Percentiles rank a stretch among this genome's conserved stretches.
phyloP scores from a whole-genome alignment of 345 rosid genomes.

The Chamaenerion angustifolium region DNA sequence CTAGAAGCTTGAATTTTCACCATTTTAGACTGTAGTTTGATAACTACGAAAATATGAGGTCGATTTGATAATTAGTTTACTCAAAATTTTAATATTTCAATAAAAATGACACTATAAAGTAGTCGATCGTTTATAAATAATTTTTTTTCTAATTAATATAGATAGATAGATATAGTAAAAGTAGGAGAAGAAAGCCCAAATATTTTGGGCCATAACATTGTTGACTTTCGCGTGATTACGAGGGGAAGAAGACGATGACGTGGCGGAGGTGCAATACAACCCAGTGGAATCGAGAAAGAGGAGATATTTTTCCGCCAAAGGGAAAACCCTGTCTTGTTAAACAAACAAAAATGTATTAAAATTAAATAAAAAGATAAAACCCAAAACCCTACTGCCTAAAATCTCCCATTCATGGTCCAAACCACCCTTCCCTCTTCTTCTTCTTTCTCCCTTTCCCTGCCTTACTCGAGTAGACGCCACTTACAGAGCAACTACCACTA shows the following conservation, averaged over 20 bases:
- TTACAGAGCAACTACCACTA: background rate
- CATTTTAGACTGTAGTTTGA: no score
- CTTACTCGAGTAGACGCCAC: background rate
- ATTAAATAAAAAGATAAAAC: conserved; percentile 34
- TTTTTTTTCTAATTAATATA: no score
- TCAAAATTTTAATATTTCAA: no score
- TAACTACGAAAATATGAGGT: no score
- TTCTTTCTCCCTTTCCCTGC: conserved; percentile 5
- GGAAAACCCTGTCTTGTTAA: background rate
- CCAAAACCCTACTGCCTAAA: conserved; percentile 36
- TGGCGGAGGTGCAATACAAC: background rate
- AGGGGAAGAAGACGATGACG: conserved; percentile 3
- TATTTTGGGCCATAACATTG: no score
- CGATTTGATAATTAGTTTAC: no score
- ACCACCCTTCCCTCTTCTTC: conserved; percentile 9
- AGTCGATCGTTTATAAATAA: no score
- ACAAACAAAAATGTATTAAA: background rate
- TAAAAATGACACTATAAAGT: no score
- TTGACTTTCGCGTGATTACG: no score
- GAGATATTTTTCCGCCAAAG: background rate
- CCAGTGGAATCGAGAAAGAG: background rate
- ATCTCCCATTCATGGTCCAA: conserved; percentile 5
- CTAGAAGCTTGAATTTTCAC: no score
- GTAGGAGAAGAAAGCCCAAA: no score
- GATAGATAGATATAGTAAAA: no score